Evolutionary conservation across 2,329 filamentous ascomycete genomes (phyloP).

Genomic region (Coniochaeta sp.): DNA sequence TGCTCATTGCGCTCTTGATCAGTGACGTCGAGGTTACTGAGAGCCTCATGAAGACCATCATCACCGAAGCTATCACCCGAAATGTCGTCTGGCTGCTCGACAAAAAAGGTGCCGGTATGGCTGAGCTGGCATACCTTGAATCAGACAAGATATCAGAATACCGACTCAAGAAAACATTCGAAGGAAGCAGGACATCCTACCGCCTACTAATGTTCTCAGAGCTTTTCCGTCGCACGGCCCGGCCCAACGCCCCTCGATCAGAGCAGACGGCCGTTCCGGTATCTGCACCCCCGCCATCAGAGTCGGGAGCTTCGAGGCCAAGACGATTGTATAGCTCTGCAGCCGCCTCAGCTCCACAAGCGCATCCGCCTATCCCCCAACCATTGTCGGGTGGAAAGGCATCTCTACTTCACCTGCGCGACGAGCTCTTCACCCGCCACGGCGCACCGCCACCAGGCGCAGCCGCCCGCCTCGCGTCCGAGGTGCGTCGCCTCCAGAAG

Average conservation of each 20-base stretch:
- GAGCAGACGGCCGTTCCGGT: too few relatives aligned
- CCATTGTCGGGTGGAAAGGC: slow-evolving; percentile 8
- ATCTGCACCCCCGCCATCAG: too few relatives aligned
- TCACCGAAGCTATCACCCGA: slow-evolving; percentile 39
- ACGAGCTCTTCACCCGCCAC: slow-evolving; percentile 36
- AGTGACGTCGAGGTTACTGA: slow-evolving; percentile 32
- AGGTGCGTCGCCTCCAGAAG: slow-evolving; percentile 32
- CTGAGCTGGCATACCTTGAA: slow-evolving; percentile 40
- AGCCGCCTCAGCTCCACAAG: background rate
- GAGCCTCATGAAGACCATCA: slow-evolving; percentile 29
- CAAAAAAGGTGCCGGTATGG: slow-evolving; percentile 21
- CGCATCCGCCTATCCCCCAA: background rate
- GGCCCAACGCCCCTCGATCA: slow-evolving; percentile 17
- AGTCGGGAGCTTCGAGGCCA: too few relatives aligned
- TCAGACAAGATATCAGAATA: slow-evolving; percentile 30
- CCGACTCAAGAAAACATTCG: slow-evolving; percentile 37
- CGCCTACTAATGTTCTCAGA: slow-evolving; percentile 45
- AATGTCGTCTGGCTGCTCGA: slow-evolving; percentile 46
- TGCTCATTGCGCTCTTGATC: slow-evolving; percentile 39
- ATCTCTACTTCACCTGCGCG: slow-evolving; percentile 28
- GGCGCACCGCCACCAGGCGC: slow-evolving; percentile 34
- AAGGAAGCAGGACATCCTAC: slow-evolving; percentile 37
- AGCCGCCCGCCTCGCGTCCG: slow-evolving; percentile 29
- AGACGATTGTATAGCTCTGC: background rate
- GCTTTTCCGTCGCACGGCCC: slow-evolving; percentile 36